Evolutionary conservation across 768 basidiomycete species (phyloP).

Genomic region (Gloeophyllum trabeum): DNA sequence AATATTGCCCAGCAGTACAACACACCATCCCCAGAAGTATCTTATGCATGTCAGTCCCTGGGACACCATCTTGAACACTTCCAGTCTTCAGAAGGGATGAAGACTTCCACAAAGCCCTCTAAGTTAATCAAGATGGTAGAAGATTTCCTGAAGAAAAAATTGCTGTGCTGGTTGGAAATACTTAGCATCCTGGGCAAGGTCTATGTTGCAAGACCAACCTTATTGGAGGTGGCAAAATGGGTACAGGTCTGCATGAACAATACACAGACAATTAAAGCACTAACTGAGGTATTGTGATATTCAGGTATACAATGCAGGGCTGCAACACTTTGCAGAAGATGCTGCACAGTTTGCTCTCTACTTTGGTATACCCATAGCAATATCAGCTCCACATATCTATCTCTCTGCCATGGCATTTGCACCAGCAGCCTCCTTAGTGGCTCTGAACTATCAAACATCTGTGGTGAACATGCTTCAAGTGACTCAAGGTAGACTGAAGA

Average conservation of each 20-base stretch:
- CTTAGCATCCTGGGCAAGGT: neutral
- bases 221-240: neutral
- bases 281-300: neutral
- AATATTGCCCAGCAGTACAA: neutral
- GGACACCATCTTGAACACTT: too few relatives aligned
- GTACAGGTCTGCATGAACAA: neutral
- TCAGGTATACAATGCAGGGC: neutral
- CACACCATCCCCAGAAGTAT: too few relatives aligned
- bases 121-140: neutral
- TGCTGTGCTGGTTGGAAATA: neutral
- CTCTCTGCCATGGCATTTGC: constrained; percentile 15
- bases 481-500: neutral
- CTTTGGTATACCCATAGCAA: constrained; percentile 7
- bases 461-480: neutral
- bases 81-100: too few relatives aligned
- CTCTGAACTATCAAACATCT: neutral
- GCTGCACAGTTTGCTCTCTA: constrained; percentile 5
- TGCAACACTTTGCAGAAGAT: constrained; percentile 4
- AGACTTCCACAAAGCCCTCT: too few relatives aligned
- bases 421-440: neutral
- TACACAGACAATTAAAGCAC: neutral
- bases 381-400: constrained; percentile 15
- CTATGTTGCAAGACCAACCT: neutral
- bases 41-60: too few relatives aligned
- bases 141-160: neutral